Conservation (phyloP, 2,329 filamentous ascomycete genomes). For the Colletotrichum zoysiae region DNA sequence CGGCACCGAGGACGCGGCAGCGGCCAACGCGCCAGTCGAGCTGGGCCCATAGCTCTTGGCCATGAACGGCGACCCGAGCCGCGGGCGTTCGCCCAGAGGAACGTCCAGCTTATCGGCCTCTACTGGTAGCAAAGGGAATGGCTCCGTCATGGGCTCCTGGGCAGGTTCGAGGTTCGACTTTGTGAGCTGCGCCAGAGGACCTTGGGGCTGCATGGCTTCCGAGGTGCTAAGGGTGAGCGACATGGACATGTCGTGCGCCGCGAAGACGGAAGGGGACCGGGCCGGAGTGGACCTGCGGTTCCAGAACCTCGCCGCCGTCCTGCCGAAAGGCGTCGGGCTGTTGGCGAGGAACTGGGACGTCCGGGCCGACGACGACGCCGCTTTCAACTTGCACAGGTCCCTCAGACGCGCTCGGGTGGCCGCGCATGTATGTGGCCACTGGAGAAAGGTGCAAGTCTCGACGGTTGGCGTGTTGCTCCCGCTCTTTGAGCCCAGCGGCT, state of each 20-base stretch:
- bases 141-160: conserved; percentile 41
- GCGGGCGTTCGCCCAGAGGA: conserved; percentile 48
- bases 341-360: conserved; percentile 62
- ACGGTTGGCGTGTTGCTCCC: conserved; percentile 69
- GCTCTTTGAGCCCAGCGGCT: conserved; percentile 53
- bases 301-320: conserved; percentile 62
- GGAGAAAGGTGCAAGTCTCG: conserved; percentile 63
- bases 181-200: conserved; percentile 72
- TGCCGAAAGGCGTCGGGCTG: conserved; percentile 69
- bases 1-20: conserved; percentile 52
- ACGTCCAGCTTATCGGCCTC: conserved; percentile 40
- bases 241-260: conserved; percentile 71
- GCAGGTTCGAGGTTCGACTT: conserved; percentile 53
- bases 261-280: conserved; percentile 64
- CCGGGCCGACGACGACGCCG: conserved; percentile 58
- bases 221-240: conserved; percentile 74
- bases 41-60: conserved; percentile 73
- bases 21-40: conserved; percentile 64
- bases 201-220: conserved; percentile 73
- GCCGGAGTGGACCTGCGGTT: conserved; percentile 63
- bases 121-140: conserved; percentile 26
- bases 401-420: conserved; percentile 73
- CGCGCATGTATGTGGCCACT: conserved; percentile 74
- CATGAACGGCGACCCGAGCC: conserved; percentile 67
- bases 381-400: conserved; percentile 71